Evolutionary conservation across 176 grass and related monocot genomes (phyloP).

Genomic region (Triticum turgidum): DNA sequence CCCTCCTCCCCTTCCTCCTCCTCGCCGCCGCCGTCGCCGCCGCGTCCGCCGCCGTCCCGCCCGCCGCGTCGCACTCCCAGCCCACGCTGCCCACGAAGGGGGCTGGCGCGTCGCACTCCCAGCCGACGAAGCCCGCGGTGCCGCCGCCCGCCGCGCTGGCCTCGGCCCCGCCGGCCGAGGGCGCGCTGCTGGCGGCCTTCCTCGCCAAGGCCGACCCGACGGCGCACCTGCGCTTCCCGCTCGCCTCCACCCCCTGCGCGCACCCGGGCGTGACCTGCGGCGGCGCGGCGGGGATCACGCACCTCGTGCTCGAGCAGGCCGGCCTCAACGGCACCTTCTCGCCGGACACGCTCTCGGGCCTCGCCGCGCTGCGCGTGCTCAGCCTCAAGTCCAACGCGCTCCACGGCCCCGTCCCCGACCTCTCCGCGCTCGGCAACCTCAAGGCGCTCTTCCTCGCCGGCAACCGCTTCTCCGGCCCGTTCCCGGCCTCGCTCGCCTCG

Average conservation of each 20-base stretch:
- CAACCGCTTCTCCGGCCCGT: slow-evolving; percentile 79
- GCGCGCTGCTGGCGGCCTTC: slow-evolving; percentile 50
- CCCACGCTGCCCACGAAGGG: neutral
- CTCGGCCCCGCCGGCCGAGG: neutral
- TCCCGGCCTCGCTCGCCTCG: slow-evolving; percentile 58
- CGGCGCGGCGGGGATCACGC: slow-evolving; percentile 29
- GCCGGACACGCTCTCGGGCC: slow-evolving; percentile 37
- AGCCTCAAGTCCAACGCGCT: slow-evolving; percentile 89
- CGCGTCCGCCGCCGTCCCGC: neutral
- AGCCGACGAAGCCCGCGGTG: slow-evolving; percentile 15
- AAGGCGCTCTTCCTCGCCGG: slow-evolving; percentile 75
- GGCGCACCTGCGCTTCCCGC: slow-evolving; percentile 35
- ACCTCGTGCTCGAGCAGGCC: slow-evolving; percentile 63
- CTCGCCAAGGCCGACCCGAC: slow-evolving; percentile 70
- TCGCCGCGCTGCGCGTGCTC: slow-evolving; percentile 71
- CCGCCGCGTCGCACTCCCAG: slow-evolving; percentile 2
- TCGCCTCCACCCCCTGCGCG: slow-evolving; percentile 35
- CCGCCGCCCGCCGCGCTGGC: slow-evolving; percentile 15
- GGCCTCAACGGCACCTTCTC: slow-evolving; percentile 70
- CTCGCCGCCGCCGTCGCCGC: neutral
- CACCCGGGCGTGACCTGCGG: slow-evolving; percentile 52
- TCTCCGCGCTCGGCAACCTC: slow-evolving; percentile 77
- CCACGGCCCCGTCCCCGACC: slow-evolving; percentile 63
- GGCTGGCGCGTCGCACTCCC: slow-evolving; percentile 2
- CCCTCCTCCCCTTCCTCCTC: neutral